These are phyloP conservation scores for Aspergillus hancockii DNA, from an alignment of 495 filamentous ascomycete genomes.

Conservation along the genomic window DNA sequence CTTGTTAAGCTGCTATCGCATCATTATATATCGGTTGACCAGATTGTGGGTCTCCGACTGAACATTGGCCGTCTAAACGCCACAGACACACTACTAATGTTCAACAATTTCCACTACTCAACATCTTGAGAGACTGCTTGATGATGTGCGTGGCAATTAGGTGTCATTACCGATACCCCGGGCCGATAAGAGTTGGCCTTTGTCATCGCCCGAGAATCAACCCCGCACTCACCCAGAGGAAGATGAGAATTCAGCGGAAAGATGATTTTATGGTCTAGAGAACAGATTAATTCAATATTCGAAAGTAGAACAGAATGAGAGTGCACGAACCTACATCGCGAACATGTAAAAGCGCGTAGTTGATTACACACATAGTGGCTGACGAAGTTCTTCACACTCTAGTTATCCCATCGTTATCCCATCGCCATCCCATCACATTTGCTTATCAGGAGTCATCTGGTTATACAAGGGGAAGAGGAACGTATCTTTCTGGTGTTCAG, in stretches of 20 bases:
- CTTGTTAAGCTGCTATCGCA: neutral
- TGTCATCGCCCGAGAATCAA: constrained; percentile 5
- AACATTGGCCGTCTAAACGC: constrained; percentile 4
- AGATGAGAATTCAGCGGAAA: no score
- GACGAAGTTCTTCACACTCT: no score
- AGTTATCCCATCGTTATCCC: no score
- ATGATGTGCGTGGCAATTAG: constrained; percentile 4
- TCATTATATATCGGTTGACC: constrained; percentile 6
- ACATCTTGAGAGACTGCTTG: no score
- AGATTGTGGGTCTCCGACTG: neutral
- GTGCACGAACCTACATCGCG: no score
- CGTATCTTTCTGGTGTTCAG: neutral
- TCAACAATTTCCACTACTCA: constrained; percentile 1
- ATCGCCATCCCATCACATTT: neutral
- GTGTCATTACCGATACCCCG: constrained; percentile 8
- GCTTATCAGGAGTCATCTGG: neutral
- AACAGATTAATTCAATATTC: no score
- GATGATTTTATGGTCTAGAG: no score
- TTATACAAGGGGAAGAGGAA: neutral
- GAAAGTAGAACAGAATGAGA: no score
- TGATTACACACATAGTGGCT: no score
- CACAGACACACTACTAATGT: neutral
- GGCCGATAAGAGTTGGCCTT: constrained; percentile 8
- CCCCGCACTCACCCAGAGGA: neutral
- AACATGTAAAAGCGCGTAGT: no score